Base-by-base conservation (phyloP, 768 basidiomycete genomes). In the Leccinum boreale region DNA sequence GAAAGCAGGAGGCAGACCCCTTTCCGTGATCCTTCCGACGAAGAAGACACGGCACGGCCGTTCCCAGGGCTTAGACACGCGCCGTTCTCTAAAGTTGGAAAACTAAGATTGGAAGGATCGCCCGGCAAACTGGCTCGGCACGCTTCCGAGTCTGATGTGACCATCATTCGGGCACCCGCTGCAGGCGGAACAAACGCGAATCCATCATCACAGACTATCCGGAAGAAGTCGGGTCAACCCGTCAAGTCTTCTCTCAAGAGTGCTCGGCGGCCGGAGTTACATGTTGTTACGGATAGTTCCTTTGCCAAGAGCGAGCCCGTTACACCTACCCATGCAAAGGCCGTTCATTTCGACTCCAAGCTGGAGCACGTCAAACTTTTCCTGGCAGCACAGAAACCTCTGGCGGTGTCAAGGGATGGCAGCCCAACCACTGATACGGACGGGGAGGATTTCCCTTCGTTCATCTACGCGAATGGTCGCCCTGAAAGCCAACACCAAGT, bases 341-440 rank as follows among this genome's bases (percentile, higher is more conserved):
- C 85, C 24, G 96, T 99, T 9, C 93, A 97, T 67, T 99, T 99
- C 60, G 92, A 96, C 74, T 71, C 87, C 5, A 85, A 94, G 68
- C 83, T 98, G 53, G 96, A 97, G 72, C 91, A 93, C 56, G 91
- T 98, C 60, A 95, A 95, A 74, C 81, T 95, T 49, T 98, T 98
- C 78, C 78, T 95, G 56, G 87, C 95, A 12, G 91, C 94, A 74
- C 96, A 98, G 74, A 94, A 94, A 69, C 96, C 96, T 5, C 80
- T 92, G 8, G 94, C 95, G 1, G 96, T 99, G 17, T 92, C 89
- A 12, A 84, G 96, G 48, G 88, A 92, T 63, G 94, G 93, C 1
- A 91, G 90, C 62, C 95, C 94, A 4, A 90, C 87, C 4, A 89
- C 85, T 62, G 85, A 92, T 65, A 90, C 86, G 56, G 88, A 85